Evolutionary conservation across 116 monocot genomes (phyloP), one percentile per base, ranked within the genome.

Genomic region (Thalassia testudinum): DNA sequence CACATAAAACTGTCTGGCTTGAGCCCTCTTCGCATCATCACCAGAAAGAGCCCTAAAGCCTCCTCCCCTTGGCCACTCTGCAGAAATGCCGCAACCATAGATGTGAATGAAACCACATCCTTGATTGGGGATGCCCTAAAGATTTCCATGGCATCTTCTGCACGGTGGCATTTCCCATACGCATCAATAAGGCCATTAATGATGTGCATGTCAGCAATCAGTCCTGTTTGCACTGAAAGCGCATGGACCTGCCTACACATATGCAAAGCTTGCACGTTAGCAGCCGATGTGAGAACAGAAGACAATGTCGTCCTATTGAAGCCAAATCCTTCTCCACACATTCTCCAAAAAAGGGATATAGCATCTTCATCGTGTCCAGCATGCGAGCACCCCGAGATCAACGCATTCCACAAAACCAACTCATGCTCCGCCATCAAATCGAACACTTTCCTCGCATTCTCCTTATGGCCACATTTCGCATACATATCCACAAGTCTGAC

Each of bases 401-500:
- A 23, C 19, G 85, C 85, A 68, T 91, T 91, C 81, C 81, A 85
- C 1, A 72, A 64, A 17, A 85, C 51, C 54, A 85, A 55, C 47
- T 85, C 85, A 30, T 62, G 64, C 19, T 68, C 61, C 5, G 29
- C 57, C 26, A 76, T 78, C 30, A 52, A 66, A 24, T 69, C 26
- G 20, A 91, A 91, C 19, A 62, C 72, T 51, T 58, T 73, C 30
- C 22, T 60, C 0, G 91, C 78, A 42, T 78, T 75, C 37, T 43
- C 61, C 7, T 49, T 55, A 12, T n/a, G 18, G 0, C 50, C 69
- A 27, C 75, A 73, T 53, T 91, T 85, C 7, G 78, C 63, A 54
- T 85, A 91, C 71, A 91, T 68, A 61, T 91, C 91, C 12, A 91
- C 75, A 38, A 91, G 80, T 2, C 81, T 85, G 12, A 80, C 79